phyloP scores from a whole-genome alignment of 2,329 filamentous ascomycete species.

The Diaporthe sp. region DNA sequence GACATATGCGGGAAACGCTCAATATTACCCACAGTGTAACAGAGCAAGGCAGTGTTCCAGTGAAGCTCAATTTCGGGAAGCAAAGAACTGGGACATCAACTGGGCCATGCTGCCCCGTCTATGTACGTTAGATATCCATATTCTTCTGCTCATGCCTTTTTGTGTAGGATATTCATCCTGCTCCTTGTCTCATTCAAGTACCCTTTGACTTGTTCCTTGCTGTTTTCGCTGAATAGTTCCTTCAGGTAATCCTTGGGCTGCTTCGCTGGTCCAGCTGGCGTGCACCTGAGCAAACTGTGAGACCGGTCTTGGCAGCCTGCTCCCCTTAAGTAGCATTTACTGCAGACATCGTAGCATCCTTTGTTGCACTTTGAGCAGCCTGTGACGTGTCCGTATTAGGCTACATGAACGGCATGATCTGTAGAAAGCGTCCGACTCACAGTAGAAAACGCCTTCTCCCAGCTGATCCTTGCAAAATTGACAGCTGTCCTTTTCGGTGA shows the following conservation, averaged over 20 bases:
- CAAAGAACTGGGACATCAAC: background rate
- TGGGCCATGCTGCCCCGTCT: no score
- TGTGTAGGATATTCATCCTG: slow-evolving; percentile 18
- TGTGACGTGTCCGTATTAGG: background rate
- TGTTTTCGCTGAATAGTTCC: slow-evolving; percentile 22
- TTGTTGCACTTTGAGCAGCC: slow-evolving; percentile 26
- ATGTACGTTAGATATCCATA: no score
- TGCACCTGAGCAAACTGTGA: slow-evolving; percentile 25
- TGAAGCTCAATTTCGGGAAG: background rate
- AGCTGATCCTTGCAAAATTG: slow-evolving; percentile 31
- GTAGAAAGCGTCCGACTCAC: background rate
- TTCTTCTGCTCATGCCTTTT: background rate
- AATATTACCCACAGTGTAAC: no score
- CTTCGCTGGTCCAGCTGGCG: slow-evolving; percentile 13
- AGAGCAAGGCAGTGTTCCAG: background rate
- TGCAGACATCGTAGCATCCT: slow-evolving; percentile 31
- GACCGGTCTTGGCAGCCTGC: slow-evolving; percentile 32
- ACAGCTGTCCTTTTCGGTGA: slow-evolving; percentile 27
- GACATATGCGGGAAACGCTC: background rate
- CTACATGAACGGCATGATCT: background rate
- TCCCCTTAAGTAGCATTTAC: slow-evolving; percentile 29
- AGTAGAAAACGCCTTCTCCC: slow-evolving; percentile 19
- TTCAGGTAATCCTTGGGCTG: slow-evolving; percentile 23
- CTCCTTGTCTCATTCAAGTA: slow-evolving; percentile 28
- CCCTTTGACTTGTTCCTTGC: slow-evolving; percentile 29